A percentile compares a stretch with the other conserved stretches of the same genome.
Evolutionary conservation across 1,139 yeast species (phyloP).

Genomic region (Magnusiomyces ingens): DNA sequence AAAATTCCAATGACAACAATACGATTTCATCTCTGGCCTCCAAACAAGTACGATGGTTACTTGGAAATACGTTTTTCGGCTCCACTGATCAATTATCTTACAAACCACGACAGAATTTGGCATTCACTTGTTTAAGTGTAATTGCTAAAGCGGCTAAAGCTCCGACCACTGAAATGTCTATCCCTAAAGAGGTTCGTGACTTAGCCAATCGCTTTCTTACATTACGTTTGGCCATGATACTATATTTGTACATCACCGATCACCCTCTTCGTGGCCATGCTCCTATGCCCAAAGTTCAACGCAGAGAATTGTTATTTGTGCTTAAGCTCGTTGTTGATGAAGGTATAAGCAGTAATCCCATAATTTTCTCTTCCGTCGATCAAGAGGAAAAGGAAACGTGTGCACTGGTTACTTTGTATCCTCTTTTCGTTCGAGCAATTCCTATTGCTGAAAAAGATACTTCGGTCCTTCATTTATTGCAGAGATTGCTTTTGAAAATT

Average conservation of each 20-base stretch:
- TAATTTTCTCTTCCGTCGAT: neutral
- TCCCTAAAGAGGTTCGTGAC: slow-evolving; percentile 9
- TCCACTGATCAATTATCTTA: slow-evolving; percentile 40
- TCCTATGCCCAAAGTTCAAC: slow-evolving; percentile 51
- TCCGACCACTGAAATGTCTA: slow-evolving; percentile 6
- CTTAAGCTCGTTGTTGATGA: slow-evolving; percentile 20
- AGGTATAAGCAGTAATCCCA: slow-evolving; percentile 2
- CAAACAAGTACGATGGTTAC: slow-evolving; percentile 17
- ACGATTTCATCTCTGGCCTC: slow-evolving; percentile 3
- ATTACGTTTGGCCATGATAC: slow-evolving; percentile 44
- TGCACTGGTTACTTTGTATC: slow-evolving; percentile 11
- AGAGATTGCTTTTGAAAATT: slow-evolving; percentile 7
- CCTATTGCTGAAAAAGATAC: slow-evolving; percentile 19
- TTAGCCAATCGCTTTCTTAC: slow-evolving; percentile 38
- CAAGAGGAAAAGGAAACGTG: neutral
- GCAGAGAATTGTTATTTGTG: slow-evolving; percentile 39
- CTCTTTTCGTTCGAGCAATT: slow-evolving; percentile 18
- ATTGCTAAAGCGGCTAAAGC: slow-evolving; percentile 31
- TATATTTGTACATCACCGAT: slow-evolving; percentile 49
- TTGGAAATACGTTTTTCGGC: slow-evolving; percentile 37
- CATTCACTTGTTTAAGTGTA: slow-evolving; percentile 27
- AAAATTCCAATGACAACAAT: neutral
- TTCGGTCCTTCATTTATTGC: slow-evolving; percentile 5
- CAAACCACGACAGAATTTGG: slow-evolving; percentile 37
- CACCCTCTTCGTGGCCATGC: slow-evolving; percentile 43